Evolutionary conservation across 2,329 filamentous ascomycete species (phyloP).

Genomic region (Monosporascus sp.): DNA sequence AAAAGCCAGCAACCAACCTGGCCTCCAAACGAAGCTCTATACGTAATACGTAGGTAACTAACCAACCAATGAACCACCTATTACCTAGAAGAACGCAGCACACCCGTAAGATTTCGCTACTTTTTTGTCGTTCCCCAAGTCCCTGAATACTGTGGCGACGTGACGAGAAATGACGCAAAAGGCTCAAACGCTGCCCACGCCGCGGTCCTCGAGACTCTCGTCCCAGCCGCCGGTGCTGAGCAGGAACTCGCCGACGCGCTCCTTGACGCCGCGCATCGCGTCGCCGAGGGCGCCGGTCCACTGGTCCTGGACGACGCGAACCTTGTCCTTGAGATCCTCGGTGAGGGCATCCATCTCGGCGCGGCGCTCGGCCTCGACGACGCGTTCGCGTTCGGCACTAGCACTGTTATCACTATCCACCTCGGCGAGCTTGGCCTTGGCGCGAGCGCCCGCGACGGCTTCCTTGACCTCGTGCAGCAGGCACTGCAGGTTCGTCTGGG

Average conservation of each 20-base stretch:
- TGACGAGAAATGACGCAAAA: constrained; percentile 24
- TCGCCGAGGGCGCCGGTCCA: constrained; percentile 85
- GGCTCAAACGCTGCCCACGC: constrained; percentile 40
- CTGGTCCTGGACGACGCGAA: constrained; percentile 82
- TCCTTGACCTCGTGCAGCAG: constrained; percentile 87
- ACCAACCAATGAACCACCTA: too few relatives aligned
- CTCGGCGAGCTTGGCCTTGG: constrained; percentile 65
- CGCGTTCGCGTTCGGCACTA: too few relatives aligned
- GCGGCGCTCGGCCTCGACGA: constrained; percentile 51
- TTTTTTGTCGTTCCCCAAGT: too few relatives aligned
- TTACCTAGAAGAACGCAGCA: too few relatives aligned
- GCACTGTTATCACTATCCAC: constrained; percentile 37
- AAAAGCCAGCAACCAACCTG: not conserved
- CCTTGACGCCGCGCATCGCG: constrained; percentile 67
- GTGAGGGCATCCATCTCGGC: constrained; percentile 69
- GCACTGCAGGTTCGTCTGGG: constrained; percentile 85
- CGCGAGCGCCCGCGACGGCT: constrained; percentile 57
- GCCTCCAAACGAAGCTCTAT: not conserved
- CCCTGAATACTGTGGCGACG: constrained; percentile 4
- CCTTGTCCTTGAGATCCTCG: constrained; percentile 88
- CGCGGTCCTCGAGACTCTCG: constrained; percentile 61
- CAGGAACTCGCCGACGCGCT: constrained; percentile 68
- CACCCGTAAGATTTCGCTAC: too few relatives aligned
- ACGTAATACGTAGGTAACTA: too few relatives aligned
- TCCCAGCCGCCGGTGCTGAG: constrained; percentile 83